Base-by-base conservation (phyloP, 805 yeast genomes). In the Brettanomyces nanus region DNA sequence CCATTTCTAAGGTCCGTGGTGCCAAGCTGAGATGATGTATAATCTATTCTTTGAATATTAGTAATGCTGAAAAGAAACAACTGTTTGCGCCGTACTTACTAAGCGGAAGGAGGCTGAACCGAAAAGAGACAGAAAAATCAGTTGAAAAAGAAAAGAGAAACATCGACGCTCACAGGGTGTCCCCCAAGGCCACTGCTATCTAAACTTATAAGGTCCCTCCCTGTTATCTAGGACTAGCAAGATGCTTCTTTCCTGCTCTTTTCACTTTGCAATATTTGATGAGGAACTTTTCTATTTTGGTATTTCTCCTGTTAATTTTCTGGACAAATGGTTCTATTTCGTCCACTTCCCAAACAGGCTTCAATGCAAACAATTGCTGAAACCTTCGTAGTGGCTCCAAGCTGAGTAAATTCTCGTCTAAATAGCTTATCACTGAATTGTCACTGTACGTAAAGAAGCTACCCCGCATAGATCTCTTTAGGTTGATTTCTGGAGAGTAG, bases 241-340 rank as follows among this genome's bases (percentile, higher is more conserved):
- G 14, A 5, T 18, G 33, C 19, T 61, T 63, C 37, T 62, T 64
- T 9, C 76, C 80, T 4, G 61, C 52, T 33, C 64, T 66, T 46
- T 65, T 66, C 46, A 74, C 71, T 35, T 71, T 65, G 1, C 86
- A 85, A 52, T 61, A 77, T 52, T 80, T 81, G 69, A 78, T 63
- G 23, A 78, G 61, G 45, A 78, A 76, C 35, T 62, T 69, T 22
- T 80, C 86, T 14, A 69, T 58, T 54, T 74, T 79, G 23, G 72
- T 39, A 7, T 69, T 70, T 39, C 71, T 71, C 2, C 59, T 58
- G 51, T 80, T 76, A 23, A 82, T 54, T 29, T 77, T 81, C 14
- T 67, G 70, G 10, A 86, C 57, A 48, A 74, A 80, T 6, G 92
- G 89, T 31, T 58, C 63, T 3, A 83, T 63, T 20, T 81, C 87